Percentiles rank a stretch among this genome's conserved stretches.
These are phyloP conservation scores for Podospora anserina DNA, from an alignment of 495 filamentous ascomycete species.

Conservation along the genomic window DNA sequence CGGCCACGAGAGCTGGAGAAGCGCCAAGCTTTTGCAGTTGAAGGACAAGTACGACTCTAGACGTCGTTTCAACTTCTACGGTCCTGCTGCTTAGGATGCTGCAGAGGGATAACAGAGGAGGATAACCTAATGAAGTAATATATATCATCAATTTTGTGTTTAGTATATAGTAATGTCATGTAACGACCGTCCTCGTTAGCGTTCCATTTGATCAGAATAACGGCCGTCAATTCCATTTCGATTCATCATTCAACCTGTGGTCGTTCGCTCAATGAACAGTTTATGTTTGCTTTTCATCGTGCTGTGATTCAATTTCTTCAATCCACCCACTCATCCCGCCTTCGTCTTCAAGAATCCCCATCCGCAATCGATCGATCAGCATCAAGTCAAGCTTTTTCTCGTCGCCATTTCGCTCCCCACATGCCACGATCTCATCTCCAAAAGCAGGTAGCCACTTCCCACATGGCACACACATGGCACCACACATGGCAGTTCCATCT, in stretches of 20 bases:
- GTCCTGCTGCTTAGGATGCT: constrained; percentile 35
- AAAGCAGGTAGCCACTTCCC: background rate
- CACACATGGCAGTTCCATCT: too few species aligned
- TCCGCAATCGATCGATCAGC: background rate
- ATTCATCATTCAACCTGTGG: background rate
- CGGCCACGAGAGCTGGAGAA: constrained; percentile 51
- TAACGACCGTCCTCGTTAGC: background rate
- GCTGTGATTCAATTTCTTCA: background rate
- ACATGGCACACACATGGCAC: background rate
- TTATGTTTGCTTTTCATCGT: background rate
- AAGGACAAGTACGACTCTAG: constrained; percentile 54
- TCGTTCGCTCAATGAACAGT: too few species aligned
- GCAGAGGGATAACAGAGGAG: too few species aligned
- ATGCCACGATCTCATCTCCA: background rate
- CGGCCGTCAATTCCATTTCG: background rate
- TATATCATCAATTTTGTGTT: background rate
- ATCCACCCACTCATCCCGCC: background rate
- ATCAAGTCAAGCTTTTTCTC: background rate
- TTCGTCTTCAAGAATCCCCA: background rate
- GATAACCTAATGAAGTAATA: too few species aligned
- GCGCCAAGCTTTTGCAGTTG: constrained; percentile 39
- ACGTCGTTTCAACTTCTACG: constrained; percentile 51
- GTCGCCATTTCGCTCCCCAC: background rate
- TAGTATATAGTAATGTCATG: background rate
- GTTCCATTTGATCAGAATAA: background rate